phyloP scores from a whole-genome alignment of 495 filamentous ascomycete species.

The Penicillium pancosmium region DNA sequence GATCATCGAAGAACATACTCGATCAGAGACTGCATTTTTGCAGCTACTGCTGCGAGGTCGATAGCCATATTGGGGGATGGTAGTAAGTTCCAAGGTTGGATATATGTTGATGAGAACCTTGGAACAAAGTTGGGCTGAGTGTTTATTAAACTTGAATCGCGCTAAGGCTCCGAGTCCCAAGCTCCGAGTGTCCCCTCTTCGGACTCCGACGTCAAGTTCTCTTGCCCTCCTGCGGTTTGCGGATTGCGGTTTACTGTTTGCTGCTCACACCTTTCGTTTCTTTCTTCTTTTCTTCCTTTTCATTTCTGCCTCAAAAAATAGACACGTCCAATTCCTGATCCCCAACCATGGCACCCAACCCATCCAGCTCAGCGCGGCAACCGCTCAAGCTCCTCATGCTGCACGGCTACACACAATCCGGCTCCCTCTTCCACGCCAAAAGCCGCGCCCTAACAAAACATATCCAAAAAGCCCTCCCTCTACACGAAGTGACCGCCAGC shows the following conservation, averaged over 20 bases:
- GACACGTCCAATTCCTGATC: too few relatives aligned
- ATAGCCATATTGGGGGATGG: not conserved
- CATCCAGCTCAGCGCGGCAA: slow-evolving; percentile 26
- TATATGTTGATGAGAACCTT: not conserved
- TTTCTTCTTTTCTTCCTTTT: not conserved
- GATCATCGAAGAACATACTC: slow-evolving; percentile 20
- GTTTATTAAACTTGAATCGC: not conserved
- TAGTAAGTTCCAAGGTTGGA: not conserved
- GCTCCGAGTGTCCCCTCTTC: too few relatives aligned
- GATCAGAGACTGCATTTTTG: slow-evolving; percentile 31
- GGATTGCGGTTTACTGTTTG: not conserved
- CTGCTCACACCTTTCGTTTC: not conserved
- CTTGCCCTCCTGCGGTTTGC: not conserved
- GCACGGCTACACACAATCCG: slow-evolving; percentile 87
- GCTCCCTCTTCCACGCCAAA: slow-evolving; percentile 83
- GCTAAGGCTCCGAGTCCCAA: too few relatives aligned
- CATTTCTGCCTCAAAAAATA: not conserved
- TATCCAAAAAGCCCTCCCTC: slow-evolving; percentile 71
- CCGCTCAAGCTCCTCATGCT: slow-evolving; percentile 60
- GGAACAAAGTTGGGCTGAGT: not conserved
- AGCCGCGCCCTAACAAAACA: slow-evolving; percentile 82
- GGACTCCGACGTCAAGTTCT: not conserved
- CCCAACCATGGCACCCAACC: slow-evolving; percentile 27
- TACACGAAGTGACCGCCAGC: slow-evolving; percentile 53
- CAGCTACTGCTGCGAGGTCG: slow-evolving; percentile 22